Evolutionary conservation across 495 filamentous ascomycete genomes (phyloP).

Genomic region (Filosporella fistucella): DNA sequence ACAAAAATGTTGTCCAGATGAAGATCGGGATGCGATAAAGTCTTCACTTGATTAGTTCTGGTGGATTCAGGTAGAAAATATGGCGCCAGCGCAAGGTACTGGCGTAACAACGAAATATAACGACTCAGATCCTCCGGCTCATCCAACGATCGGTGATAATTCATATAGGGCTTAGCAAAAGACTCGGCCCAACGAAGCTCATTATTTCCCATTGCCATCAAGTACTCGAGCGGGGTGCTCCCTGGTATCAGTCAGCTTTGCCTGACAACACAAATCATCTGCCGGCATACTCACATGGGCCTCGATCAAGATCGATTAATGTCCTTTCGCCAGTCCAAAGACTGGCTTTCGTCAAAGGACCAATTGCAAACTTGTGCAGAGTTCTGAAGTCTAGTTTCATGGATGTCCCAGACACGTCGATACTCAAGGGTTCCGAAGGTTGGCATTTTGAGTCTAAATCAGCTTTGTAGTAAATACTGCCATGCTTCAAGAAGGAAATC

Average conservation of each 20-base stretch:
- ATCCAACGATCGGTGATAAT: slow-evolving; percentile 22
- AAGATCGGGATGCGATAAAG: slow-evolving; percentile 29
- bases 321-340: slow-evolving; percentile 24
- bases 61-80: slow-evolving; percentile 10
- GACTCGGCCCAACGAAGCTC: slow-evolving; percentile 28
- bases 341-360: slow-evolving; percentile 18
- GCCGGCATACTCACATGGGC: slow-evolving; percentile 27
- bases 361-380: slow-evolving; percentile 11
- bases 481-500: slow-evolving; percentile 31
- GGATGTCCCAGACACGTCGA: background rate
- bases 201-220: slow-evolving; percentile 27
- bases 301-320: slow-evolving; percentile 28
- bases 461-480: slow-evolving; percentile 37
- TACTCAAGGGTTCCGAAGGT: slow-evolving; percentile 6
- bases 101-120: slow-evolving; percentile 11
- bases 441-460: slow-evolving; percentile 25
- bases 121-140: slow-evolving; percentile 13
- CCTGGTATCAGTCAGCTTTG: too few relatives aligned
- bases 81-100: slow-evolving; percentile 17
- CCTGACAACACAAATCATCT: background rate
- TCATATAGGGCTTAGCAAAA: slow-evolving; percentile 25
- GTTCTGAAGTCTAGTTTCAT: background rate
- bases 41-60: slow-evolving; percentile 8
- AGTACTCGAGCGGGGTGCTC: slow-evolving; percentile 23
- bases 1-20: slow-evolving; percentile 33